Conservation (phyloP, 2,329 filamentous ascomycete species). For the Aspergillus udagawae region DNA sequence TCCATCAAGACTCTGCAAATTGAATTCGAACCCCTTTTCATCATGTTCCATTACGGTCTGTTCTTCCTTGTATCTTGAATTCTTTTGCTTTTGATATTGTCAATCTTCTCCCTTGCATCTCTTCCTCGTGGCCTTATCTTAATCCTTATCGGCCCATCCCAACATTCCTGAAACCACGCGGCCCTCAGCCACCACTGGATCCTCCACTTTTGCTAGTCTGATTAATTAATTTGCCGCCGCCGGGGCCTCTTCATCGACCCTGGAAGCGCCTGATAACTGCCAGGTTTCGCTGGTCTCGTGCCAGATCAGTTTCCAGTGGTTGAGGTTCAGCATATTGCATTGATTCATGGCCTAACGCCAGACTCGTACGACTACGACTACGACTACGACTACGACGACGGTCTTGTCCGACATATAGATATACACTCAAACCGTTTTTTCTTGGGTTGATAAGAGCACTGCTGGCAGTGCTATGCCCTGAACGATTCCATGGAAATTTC, state of each 20-base stretch:
- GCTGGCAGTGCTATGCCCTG: slow-evolving; percentile 15
- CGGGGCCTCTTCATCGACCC: background rate
- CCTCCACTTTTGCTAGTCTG: background rate
- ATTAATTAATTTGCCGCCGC: background rate
- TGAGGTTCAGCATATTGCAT: background rate
- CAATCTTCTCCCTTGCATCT: slow-evolving; percentile 1
- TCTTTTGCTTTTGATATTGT: background rate
- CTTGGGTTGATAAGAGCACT: slow-evolving; percentile 7
- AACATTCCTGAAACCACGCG: slow-evolving; percentile 3
- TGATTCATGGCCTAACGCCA: too few species aligned
- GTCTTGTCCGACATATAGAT: too few species aligned
- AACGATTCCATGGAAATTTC: slow-evolving; percentile 42
- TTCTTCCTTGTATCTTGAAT: background rate
- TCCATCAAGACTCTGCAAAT: background rate
- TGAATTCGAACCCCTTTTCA: background rate
- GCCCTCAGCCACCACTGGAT: background rate
- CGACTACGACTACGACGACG: too few species aligned
- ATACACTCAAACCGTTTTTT: background rate
- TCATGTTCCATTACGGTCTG: background rate
- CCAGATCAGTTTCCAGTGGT: background rate
- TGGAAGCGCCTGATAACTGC: background rate
- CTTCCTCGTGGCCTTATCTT: slow-evolving; percentile 3
- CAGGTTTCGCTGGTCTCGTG: background rate
- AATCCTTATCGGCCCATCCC: background rate
- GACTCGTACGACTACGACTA: too few species aligned